A percentile compares a stretch with the other conserved stretches of the same genome.
These are phyloP conservation scores for Salix exigua DNA, from an alignment of 345 rosid genomes.

Conservation along the genomic window DNA sequence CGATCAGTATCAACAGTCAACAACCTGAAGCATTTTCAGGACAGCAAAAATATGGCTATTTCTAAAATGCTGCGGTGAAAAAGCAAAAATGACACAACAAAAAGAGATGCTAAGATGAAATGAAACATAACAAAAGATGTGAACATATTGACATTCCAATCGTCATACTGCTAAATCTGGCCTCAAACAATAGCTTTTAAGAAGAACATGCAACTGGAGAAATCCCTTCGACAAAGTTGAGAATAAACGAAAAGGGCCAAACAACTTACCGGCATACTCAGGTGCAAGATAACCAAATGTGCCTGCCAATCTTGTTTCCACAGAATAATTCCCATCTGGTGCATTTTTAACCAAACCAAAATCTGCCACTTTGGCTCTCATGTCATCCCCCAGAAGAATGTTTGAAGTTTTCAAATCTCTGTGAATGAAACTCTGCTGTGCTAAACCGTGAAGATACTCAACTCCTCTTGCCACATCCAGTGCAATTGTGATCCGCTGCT, in stretches of 20 bases:
- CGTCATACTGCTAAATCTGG: neutral
- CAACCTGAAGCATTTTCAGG: neutral
- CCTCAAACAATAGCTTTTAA: neutral
- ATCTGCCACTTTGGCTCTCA: slow-evolving; percentile 34
- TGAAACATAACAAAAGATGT: neutral
- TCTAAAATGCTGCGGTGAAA: neutral
- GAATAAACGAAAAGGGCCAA: neutral
- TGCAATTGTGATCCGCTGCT: slow-evolving; percentile 23
- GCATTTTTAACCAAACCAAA: slow-evolving; percentile 30
- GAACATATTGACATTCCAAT: neutral
- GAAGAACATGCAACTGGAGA: neutral
- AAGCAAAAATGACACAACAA: neutral
- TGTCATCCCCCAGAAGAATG: slow-evolving; percentile 27
- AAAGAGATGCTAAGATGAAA: neutral
- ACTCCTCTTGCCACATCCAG: slow-evolving; percentile 29
- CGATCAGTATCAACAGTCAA: neutral
- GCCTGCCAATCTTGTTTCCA: slow-evolving; percentile 24
- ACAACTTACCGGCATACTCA: slow-evolving; percentile 25
- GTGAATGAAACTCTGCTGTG: slow-evolving; percentile 30
- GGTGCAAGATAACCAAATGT: slow-evolving; percentile 34
- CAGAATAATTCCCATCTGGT: slow-evolving; percentile 23
- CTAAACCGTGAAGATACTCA: slow-evolving; percentile 25
- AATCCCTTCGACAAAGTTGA: neutral
- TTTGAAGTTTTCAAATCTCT: slow-evolving; percentile 29
- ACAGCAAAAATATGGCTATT: neutral